A percentile compares a stretch with the other conserved stretches of the same genome.
Evolutionary conservation across 1,139 yeast species (phyloP).

Genomic region (Sugiyamaella grinbergsii): DNA sequence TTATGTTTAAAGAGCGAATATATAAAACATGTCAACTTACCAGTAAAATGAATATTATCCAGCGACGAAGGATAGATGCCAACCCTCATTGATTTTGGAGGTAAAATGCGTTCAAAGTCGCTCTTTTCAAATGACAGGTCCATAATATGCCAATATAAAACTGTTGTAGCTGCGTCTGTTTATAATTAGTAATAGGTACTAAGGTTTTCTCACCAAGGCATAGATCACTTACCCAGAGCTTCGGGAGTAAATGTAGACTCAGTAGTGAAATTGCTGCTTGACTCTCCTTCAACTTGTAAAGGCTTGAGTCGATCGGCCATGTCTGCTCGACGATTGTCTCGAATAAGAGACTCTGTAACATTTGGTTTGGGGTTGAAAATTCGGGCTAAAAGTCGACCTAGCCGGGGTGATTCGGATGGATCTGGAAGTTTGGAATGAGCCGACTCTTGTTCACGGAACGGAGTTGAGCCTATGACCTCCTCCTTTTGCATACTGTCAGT

Average conservation of each 20-base stretch:
- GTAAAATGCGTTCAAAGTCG: slow-evolving; percentile 41
- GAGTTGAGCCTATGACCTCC: not conserved
- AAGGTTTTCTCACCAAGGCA: not conserved
- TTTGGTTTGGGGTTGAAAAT: slow-evolving; percentile 19
- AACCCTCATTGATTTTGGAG: slow-evolving; percentile 30
- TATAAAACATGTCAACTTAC: slow-evolving; percentile 7
- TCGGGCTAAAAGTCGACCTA: slow-evolving; percentile 17
- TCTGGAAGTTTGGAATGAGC: not conserved
- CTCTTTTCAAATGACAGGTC: slow-evolving; percentile 37
- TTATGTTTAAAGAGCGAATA: not conserved
- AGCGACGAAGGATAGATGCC: slow-evolving; percentile 24
- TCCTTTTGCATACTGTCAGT: not conserved
- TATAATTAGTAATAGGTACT: not conserved
- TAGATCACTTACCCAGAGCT: slow-evolving; percentile 8
- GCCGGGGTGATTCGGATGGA: slow-evolving; percentile 1
- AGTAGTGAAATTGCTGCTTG: not conserved
- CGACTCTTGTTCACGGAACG: too few species aligned
- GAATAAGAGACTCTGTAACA: slow-evolving; percentile 13
- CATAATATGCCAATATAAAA: slow-evolving; percentile 42
- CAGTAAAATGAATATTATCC: slow-evolving; percentile 30
- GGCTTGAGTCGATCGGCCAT: slow-evolving; percentile 6
- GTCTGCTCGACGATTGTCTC: slow-evolving; percentile 12
- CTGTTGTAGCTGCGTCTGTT: slow-evolving; percentile 30
- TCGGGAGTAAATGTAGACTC: not conserved
- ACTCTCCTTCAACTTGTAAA: not conserved